These are phyloP conservation scores for Pseudogymnoascus sp. DNA, from an alignment of 2,329 filamentous ascomycete genomes.

Conservation along the genomic window DNA sequence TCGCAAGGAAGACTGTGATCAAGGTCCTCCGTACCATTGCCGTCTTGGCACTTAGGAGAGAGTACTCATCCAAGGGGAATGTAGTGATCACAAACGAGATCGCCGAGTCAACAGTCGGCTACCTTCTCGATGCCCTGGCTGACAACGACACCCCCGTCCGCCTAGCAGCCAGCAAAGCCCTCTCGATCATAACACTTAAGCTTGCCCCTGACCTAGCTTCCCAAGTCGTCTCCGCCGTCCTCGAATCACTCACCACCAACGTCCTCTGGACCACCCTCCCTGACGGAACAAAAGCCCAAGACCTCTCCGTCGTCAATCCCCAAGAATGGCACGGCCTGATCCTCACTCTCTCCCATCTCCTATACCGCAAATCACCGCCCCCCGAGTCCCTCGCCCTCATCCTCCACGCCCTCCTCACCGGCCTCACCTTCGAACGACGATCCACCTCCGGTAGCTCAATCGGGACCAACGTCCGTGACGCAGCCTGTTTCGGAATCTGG, in stretches of 20 bases:
- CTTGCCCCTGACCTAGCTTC: conserved; percentile 72
- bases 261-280: conserved; percentile 43
- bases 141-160: conserved; percentile 90
- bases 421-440: conserved; percentile 81
- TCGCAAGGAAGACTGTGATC: conserved; percentile 72
- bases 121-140: conserved; percentile 66
- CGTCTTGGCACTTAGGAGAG: conserved; percentile 53
- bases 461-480: conserved; percentile 86
- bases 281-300: conserved; percentile 33
- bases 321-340: conserved; percentile 89
- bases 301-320: conserved; percentile 69
- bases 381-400: conserved; percentile 62
- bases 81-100: conserved; percentile 34
- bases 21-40: conserved; percentile 75
- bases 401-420: conserved; percentile 67
- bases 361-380: conserved; percentile 78
- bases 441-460: conserved; percentile 76
- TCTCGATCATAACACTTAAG: conserved; percentile 78
- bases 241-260: conserved; percentile 57
- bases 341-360: conserved; percentile 74
- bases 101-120: conserved; percentile 74
- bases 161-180: conserved; percentile 82
- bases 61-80: conserved; percentile 24
- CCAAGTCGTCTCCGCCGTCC: conserved; percentile 79
- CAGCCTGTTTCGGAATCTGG: conserved; percentile 95